Conservation (phyloP, 2,329 filamentous ascomycete genomes). For the Biscogniauxia marginata region DNA sequence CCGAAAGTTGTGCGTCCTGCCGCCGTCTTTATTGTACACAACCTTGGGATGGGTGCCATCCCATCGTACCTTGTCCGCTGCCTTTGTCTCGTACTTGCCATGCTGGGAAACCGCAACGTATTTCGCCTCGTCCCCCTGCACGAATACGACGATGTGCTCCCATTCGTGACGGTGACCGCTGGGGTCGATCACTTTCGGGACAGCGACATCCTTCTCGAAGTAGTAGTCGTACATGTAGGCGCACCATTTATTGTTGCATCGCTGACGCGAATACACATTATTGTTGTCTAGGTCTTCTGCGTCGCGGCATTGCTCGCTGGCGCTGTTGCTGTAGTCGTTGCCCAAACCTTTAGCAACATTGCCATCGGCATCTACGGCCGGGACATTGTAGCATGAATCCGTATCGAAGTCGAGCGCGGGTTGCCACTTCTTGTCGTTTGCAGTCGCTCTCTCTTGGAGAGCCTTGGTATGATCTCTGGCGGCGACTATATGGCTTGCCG, state of each 20-base stretch:
- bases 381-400: constrained; percentile 33
- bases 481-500: background rate
- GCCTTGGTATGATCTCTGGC: background rate
- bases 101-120: constrained; percentile 17
- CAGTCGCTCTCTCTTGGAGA: background rate
- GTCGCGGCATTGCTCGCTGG: constrained; percentile 26
- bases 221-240: constrained; percentile 41
- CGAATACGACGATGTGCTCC: constrained; percentile 22
- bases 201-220: constrained; percentile 39
- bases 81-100: constrained; percentile 12
- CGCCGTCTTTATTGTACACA: constrained; percentile 22
- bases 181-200: constrained; percentile 19
- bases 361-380: constrained; percentile 29
- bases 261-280: constrained; percentile 39
- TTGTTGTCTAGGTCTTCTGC: constrained; percentile 30
- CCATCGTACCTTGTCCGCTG: constrained; percentile 11
- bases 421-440: constrained; percentile 17
- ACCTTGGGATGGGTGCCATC: constrained; percentile 16
- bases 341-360: constrained; percentile 22
- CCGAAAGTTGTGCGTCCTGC: constrained; percentile 16
- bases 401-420: constrained; percentile 30
- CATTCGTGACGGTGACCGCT: constrained; percentile 34
- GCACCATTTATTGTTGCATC: constrained; percentile 42
- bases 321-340: constrained; percentile 1
- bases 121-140: constrained; percentile 7